A percentile compares a stretch with the other conserved stretches of the same genome.
Conservation (phyloP, 2,329 filamentous ascomycete species). For the Sclerotinia spermophila region DNA sequence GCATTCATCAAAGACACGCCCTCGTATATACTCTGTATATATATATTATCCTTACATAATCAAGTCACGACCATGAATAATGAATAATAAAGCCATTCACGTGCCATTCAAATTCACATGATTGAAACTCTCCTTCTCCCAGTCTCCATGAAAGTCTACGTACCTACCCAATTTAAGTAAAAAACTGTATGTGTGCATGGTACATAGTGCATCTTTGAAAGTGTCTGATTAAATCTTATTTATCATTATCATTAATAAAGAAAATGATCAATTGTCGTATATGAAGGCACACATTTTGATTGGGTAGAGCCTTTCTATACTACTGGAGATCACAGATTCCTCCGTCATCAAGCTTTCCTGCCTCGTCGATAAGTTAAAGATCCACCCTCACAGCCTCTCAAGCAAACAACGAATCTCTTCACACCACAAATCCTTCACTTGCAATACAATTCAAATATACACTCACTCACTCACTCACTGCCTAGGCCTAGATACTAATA, state of each 20-base stretch:
- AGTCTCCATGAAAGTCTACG: neutral
- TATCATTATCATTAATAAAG: neutral
- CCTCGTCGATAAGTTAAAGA: neutral
- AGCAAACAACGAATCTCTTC: conserved; percentile 10
- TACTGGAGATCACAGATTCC: neutral
- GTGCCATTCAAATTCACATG: no score
- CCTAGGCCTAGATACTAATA: neutral
- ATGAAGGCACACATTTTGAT: neutral
- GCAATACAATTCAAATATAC: neutral
- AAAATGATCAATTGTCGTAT: neutral
- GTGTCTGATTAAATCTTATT: neutral
- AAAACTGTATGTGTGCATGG: neutral
- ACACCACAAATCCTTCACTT: conserved; percentile 2
- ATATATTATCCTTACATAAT: neutral
- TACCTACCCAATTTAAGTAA: neutral
- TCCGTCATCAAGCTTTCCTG: conserved; percentile 17
- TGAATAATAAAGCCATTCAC: neutral
- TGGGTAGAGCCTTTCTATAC: neutral
- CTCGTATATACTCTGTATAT: no score
- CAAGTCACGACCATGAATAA: neutral
- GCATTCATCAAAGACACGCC: no score
- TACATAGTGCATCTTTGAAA: neutral
- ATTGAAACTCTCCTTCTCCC: neutral
- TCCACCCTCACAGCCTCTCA: conserved; percentile 11
- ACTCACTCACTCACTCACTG: neutral